phyloP scores from a whole-genome alignment of 1,284 basidiomycete species.

The Cutaneotrichosporon cavernicola region DNA sequence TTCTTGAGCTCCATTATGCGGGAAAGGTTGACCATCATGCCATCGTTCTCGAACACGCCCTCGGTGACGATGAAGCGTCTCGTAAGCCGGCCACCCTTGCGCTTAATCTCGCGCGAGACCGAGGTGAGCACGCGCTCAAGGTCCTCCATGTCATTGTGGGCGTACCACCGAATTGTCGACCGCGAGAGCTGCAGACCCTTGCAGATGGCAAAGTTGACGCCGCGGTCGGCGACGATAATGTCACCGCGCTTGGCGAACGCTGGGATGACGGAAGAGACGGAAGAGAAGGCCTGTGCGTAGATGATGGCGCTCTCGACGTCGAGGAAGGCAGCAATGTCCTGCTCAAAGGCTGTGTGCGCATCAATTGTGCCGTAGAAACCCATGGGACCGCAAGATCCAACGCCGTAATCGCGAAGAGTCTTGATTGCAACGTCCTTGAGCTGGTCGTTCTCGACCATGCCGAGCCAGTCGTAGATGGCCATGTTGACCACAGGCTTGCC shows the following conservation, averaged over 20 bases:
- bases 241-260: constrained; percentile 98
- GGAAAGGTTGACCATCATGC: constrained; percentile 84
- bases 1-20: constrained; percentile 82
- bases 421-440: constrained; percentile 84
- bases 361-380: constrained; percentile 98
- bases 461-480: constrained; percentile 89
- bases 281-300: constrained; percentile 92
- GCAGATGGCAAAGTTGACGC: constrained; percentile 92
- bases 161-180: constrained; percentile 89
- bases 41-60: constrained; percentile 94
- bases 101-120: constrained; percentile 82
- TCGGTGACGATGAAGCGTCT: constrained; percentile 95
- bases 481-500: constrained; percentile 83
- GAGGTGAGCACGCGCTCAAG: constrained; percentile 81
- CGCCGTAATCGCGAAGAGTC: constrained; percentile 85
- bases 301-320: constrained; percentile 85
- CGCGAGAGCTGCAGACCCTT: constrained; percentile 97
- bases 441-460: constrained; percentile 80
- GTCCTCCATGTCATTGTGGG: constrained; percentile 90
- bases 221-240: constrained; percentile 94
- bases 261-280: constrained; percentile 90
- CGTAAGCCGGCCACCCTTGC: constrained; percentile 76
- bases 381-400: constrained; percentile 93
- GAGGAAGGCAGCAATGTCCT: constrained; percentile 84
- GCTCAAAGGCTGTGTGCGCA: constrained; percentile 85